Base-by-base conservation (phyloP, 2,329 filamentous ascomycete genomes). In the Alternaria arborescens region DNA sequence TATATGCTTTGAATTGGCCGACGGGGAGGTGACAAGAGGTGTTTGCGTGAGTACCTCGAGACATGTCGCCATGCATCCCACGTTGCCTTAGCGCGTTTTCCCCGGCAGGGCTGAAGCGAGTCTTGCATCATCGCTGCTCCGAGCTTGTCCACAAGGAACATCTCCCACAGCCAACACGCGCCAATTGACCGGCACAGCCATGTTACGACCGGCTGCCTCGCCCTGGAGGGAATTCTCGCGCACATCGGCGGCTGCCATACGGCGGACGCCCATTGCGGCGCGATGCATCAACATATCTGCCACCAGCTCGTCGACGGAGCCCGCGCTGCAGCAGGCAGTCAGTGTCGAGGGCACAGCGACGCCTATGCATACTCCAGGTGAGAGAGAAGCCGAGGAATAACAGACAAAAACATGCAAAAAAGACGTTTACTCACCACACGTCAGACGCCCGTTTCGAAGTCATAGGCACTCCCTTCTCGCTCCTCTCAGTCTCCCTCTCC, bases 401-500 rank as follows among this genome's bases (percentile, higher is more conserved):
- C 0, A 36, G 0, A 30, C 1, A n/a, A 14, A 20, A 14, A 6
- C 12, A 11, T 3, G 3, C 38, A 52, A 20, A 42, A 7, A 5
- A 18, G 14, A 36, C 32, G 5, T 12, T 14, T 4, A 38, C 43
- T 64, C 11, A 62, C 40, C 20, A 36, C 32, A 52, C 26, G 43
- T 55, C 70, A 97, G 95, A 98, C 86, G 95, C 95, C 55, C 89
- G 89, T 59, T 99, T 99, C 79, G 93, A 98, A 80, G 93, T 98
- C 48, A 84, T 99, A 66, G 95, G 95, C 64, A 88, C 92, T 24
- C 93, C 94, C 1, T 95, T 95, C 80, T 98, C 95, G 56, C 88
- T 99, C 66, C 89, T 99, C 70, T 97, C 94, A 22, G 94, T 97
- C 67, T 92, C 91, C 8, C 87, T 99, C 53, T 96, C 95, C 36